phyloP scores from a whole-genome alignment of 208 protist species.

The Blechomonas ayalai region DNA sequence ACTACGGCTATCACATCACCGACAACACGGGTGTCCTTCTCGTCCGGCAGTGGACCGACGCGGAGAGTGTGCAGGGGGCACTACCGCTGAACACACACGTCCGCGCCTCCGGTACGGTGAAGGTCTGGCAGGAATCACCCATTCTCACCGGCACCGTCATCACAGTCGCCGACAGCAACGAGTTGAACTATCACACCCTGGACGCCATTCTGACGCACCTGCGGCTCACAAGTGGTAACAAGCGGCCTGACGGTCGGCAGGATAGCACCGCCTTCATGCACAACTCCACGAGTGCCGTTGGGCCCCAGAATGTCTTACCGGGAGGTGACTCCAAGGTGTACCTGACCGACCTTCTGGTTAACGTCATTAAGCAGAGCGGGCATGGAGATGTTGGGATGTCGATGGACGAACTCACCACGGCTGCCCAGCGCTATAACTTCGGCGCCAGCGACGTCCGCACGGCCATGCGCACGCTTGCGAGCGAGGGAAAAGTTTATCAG shows the following conservation, averaged over 20 bases:
- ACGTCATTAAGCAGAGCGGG: slow-evolving; percentile 49
- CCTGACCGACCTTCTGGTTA: slow-evolving; percentile 70
- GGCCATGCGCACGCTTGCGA: slow-evolving; percentile 57
- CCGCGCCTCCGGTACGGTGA: slow-evolving; percentile 76
- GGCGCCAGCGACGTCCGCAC: slow-evolving; percentile 48
- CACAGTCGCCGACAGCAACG: slow-evolving; percentile 80
- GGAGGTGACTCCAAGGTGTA: slow-evolving; percentile 60
- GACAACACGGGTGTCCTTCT: slow-evolving; percentile 80
- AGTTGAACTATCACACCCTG: slow-evolving; percentile 85
- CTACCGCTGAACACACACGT: slow-evolving; percentile 76
- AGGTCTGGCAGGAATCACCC: slow-evolving; percentile 78
- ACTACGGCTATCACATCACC: slow-evolving; percentile 77
- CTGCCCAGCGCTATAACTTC: slow-evolving; percentile 64
- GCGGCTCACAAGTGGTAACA: slow-evolving; percentile 63
- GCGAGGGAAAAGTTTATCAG: slow-evolving; percentile 79
- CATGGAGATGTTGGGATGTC: slow-evolving; percentile 52
- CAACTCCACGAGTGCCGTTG: slow-evolving; percentile 55
- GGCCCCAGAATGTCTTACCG: slow-evolving; percentile 60
- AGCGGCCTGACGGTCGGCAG: slow-evolving; percentile 10
- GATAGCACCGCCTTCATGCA: slow-evolving; percentile 19
- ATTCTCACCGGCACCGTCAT: slow-evolving; percentile 82
- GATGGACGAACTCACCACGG: slow-evolving; percentile 71
- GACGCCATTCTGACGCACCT: slow-evolving; percentile 86
- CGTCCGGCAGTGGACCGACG: slow-evolving; percentile 82
- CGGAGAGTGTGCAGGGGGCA: slow-evolving; percentile 44